Evolutionary conservation across 2,329 filamentous ascomycete species (phyloP), one percentile per base, ranked within the genome.

Genomic region (Hortaea werneckii): DNA sequence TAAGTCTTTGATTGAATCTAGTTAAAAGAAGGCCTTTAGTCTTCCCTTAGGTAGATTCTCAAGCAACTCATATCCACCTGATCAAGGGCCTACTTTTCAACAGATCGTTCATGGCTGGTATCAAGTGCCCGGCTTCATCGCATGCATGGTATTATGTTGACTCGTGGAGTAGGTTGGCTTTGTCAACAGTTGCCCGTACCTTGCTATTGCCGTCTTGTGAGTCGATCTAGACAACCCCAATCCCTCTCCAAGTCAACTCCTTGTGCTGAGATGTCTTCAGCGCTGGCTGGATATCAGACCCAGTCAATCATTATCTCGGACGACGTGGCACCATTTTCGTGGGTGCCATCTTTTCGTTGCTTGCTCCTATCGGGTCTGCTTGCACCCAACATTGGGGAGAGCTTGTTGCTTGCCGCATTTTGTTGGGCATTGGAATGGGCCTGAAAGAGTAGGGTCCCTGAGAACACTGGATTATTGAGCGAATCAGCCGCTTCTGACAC

Each of bases 171-270:
- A 12, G 40, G 69, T 85, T n/a, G 83, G 83, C 38, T 64, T 85
- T 2, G 68, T 87, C 50, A 87, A 87, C 50, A 69, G 75, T 20
- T 73, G 67, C 41, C 68, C 75, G 0, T 76, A 80, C 44, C 67
- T 80, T 42, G 41, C 40, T 20, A 29, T 29, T 34, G 39, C 38
- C 11, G 27, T 51, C 41, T 39, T 46, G 30, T 39, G 39, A 35
- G 38, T 20, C 20, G 20, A 20, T 4, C 20, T 20, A n/a, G n/a
- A n/a, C n/a, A n/a, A n/a, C n/a, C n/a, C n/a, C n/a, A n/a, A n/a
- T n/a, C n/a, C n/a, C n/a, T n/a, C n/a, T n/a, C n/a, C n/a, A n/a
- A n/a, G n/a, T n/a, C n/a, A n/a, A n/a, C n/a, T n/a, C n/a, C n/a
- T n/a, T n/a, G n/a, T n/a, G n/a, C n/a, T n/a, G n/a, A n/a, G n/a